Conservation (phyloP, 2,329 filamentous ascomycete species). For the Botryosphaeria agaves region DNA sequence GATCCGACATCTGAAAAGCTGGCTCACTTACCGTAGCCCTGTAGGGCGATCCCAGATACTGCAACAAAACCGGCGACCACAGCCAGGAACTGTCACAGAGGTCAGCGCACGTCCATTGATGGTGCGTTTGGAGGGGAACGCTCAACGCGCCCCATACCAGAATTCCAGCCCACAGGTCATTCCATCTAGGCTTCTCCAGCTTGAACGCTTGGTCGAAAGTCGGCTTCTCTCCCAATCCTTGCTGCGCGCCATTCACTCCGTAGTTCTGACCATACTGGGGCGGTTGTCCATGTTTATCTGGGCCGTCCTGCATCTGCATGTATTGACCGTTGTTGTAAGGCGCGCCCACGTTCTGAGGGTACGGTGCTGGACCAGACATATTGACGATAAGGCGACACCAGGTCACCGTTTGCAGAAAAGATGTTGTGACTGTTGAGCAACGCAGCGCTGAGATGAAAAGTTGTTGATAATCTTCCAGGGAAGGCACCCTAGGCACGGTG, state of each 20-base stretch:
- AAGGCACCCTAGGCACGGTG: too few species aligned
- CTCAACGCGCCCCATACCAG: constrained; percentile 30
- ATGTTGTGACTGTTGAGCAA: too few species aligned
- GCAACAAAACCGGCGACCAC: constrained; percentile 58
- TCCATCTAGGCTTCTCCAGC: constrained; percentile 68
- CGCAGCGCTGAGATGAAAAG: too few species aligned
- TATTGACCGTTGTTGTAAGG: too few species aligned
- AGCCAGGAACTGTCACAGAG: constrained; percentile 39
- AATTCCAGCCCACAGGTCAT: constrained; percentile 78
- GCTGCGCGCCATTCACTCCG: neutral
- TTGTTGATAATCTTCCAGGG: too few species aligned
- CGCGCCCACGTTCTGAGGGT: too few species aligned
- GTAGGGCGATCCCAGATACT: constrained; percentile 58
- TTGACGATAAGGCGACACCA: too few species aligned
- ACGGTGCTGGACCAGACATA: too few species aligned
- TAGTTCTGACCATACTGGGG: constrained; percentile 15
- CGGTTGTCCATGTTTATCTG: too few species aligned
- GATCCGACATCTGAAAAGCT: neutral
- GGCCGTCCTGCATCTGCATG: too few species aligned
- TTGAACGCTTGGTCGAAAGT: constrained; percentile 69
- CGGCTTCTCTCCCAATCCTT: constrained; percentile 25
- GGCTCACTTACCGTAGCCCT: constrained; percentile 40
- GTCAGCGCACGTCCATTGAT: neutral
- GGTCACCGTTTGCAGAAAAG: too few species aligned
- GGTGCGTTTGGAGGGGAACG: neutral